Evolutionary conservation across 208 protist species (phyloP).

Genomic region (Lotmaria passim): DNA sequence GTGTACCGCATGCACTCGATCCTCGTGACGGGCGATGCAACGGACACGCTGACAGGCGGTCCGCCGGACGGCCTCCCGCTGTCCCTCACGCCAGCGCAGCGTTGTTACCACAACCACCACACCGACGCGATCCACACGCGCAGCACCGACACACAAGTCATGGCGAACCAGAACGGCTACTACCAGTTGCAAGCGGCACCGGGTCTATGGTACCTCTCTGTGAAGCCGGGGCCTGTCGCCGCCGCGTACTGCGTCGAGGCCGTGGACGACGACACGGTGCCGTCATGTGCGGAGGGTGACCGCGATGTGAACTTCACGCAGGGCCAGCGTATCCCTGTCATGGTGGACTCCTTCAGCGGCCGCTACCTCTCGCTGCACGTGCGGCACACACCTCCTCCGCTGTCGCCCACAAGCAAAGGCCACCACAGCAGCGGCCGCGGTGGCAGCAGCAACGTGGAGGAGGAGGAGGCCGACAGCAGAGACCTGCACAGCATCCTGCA

Average conservation of each 20-base stretch:
- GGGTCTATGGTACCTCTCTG: conserved; percentile 84
- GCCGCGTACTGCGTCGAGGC: conserved; percentile 60
- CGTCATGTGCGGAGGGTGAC: conserved; percentile 16
- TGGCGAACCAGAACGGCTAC: conserved; percentile 95
- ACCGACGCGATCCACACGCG: not conserved
- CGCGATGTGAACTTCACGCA: conserved; percentile 17
- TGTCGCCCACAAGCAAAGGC: not conserved
- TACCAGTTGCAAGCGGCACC: conserved; percentile 96
- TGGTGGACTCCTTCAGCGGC: conserved; percentile 68
- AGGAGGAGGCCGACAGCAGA: not conserved
- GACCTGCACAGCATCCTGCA: conserved; percentile 20
- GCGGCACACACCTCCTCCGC: conserved; percentile 1
- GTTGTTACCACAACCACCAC: not conserved
- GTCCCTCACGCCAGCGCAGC: conserved; percentile 49
- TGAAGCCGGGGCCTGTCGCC: conserved; percentile 69
- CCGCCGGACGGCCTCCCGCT: conserved; percentile 84
- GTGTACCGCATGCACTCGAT: conserved; percentile 91
- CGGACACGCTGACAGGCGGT: conserved; percentile 27
- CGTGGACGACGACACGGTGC: conserved; percentile 20
- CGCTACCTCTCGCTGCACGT: conserved; percentile 37
- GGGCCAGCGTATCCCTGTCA: conserved; percentile 47
- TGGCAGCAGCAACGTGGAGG: too few relatives aligned
- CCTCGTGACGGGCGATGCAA: conserved; percentile 78
- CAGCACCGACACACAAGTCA: conserved; percentile 95
- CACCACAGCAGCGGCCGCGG: too few relatives aligned